A percentile compares a stretch with the other conserved stretches of the same genome.
Evolutionary conservation across 306 rosid species (phyloP).

Genomic region (Malus fusca): DNA sequence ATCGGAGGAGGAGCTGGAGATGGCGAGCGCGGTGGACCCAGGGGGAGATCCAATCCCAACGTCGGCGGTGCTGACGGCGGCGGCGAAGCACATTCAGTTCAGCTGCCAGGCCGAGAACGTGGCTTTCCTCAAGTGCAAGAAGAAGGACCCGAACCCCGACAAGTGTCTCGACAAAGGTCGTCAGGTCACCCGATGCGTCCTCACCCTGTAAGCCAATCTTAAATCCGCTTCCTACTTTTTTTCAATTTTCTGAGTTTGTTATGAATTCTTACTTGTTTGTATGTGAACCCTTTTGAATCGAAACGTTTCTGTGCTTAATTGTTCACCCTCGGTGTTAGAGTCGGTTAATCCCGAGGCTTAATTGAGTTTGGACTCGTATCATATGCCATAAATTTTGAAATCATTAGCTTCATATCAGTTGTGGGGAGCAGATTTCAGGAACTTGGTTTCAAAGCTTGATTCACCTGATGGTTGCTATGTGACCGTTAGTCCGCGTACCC

Average conservation of each 20-base stretch:
- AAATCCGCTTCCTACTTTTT: background rate
- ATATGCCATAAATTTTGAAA: background rate
- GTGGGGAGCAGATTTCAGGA: background rate
- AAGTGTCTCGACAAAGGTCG: constrained; percentile 88
- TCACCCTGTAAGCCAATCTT: constrained; percentile 50
- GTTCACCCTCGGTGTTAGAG: background rate
- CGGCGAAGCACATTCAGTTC: constrained; percentile 73
- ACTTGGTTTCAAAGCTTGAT: background rate
- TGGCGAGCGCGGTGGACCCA: constrained; percentile 77
- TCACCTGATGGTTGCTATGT: background rate
- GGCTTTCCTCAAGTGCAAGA: constrained; percentile 85
- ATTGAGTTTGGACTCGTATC: background rate
- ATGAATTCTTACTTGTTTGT: background rate
- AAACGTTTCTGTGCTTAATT: background rate
- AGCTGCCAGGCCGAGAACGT: constrained; percentile 73
- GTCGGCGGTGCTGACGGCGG: constrained; percentile 81
- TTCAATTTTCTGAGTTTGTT: background rate
- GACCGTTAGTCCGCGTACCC: background rate
- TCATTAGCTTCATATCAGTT: background rate
- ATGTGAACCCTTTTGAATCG: background rate
- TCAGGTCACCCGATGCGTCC: constrained; percentile 86
- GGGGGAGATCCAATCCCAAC: constrained; percentile 90
- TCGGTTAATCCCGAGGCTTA: background rate
- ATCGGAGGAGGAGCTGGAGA: constrained; percentile 26
- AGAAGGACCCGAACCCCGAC: constrained; percentile 83